Conservation (phyloP, 805 yeast genomes). For the Phaffomyces opuntiae region DNA sequence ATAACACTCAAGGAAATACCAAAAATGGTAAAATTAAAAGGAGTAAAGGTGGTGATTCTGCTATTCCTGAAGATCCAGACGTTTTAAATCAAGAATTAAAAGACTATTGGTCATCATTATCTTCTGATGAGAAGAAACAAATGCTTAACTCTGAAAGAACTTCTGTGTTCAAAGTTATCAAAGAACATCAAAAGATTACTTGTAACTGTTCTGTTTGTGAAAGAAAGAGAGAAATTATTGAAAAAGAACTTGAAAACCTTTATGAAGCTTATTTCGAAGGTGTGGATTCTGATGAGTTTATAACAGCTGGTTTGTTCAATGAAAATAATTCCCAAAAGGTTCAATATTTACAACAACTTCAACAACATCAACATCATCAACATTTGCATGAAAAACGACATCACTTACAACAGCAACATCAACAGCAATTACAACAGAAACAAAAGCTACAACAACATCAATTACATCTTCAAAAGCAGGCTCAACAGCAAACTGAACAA, state of each 20-base stretch:
- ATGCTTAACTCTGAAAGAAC: conserved; percentile 62
- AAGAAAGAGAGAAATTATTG: conserved; percentile 61
- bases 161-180: conserved; percentile 58
- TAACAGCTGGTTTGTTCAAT: conserved; percentile 11
- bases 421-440: conserved; percentile 1
- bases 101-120: conserved; percentile 56
- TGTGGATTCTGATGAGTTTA: conserved; percentile 12
- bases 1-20: conserved; percentile 22
- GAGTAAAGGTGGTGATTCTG: not conserved
- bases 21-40: conserved; percentile 18
- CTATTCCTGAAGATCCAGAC: conserved; percentile 13
- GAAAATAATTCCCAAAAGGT: conserved; percentile 5
- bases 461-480: not conserved
- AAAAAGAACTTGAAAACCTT: conserved; percentile 66
- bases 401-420: not conserved
- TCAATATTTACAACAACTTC: conserved; percentile 5
- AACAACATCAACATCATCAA: not conserved
- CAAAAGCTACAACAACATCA: conserved; percentile 4
- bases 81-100: conserved; percentile 23
- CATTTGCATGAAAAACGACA: not conserved
- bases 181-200: conserved; percentile 45
- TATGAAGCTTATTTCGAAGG: conserved; percentile 59
- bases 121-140: conserved; percentile 50
- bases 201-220: conserved; percentile 81
- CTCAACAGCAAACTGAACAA: conserved; percentile 1